Conservation (phyloP, 305 asterid species). For the Rubia balearica region DNA sequence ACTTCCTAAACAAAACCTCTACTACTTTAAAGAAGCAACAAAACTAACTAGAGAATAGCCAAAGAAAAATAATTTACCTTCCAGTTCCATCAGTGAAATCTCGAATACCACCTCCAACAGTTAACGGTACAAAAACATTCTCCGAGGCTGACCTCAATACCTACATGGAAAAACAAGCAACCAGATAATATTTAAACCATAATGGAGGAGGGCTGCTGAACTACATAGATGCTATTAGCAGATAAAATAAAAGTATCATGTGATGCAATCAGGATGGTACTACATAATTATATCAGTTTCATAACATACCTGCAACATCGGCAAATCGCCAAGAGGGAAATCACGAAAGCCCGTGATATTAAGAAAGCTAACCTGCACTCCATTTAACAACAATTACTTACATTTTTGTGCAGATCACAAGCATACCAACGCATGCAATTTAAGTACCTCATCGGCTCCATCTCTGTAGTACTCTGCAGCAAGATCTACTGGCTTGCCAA, state of each 20-base stretch:
- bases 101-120: conserved; percentile 94
- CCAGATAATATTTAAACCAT: background rate
- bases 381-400: conserved; percentile 12
- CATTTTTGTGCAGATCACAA: conserved; percentile 6
- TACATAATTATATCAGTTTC: background rate
- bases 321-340: conserved; percentile 94
- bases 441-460: conserved; percentile 93
- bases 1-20: background rate
- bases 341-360: conserved; percentile 94
- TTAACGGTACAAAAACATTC: conserved; percentile 82
- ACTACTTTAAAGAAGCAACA: background rate
- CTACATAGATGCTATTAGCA: background rate
- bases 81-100: conserved; percentile 89
- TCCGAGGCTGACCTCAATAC: conserved; percentile 68
- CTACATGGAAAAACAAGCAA: conserved; percentile 31
- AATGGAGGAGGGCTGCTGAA: background rate
- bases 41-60: background rate
- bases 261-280: conserved; percentile 5
- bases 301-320: conserved; percentile 78
- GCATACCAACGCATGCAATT: background rate
- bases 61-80: conserved; percentile 27
- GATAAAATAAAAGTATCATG: background rate
- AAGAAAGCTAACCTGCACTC: conserved; percentile 73
- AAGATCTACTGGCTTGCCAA: conserved; percentile 95
- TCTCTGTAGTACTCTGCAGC: conserved; percentile 82